These are phyloP conservation scores for Peterozyma toletana DNA, from an alignment of 805 yeast species.

Conservation along the genomic window DNA sequence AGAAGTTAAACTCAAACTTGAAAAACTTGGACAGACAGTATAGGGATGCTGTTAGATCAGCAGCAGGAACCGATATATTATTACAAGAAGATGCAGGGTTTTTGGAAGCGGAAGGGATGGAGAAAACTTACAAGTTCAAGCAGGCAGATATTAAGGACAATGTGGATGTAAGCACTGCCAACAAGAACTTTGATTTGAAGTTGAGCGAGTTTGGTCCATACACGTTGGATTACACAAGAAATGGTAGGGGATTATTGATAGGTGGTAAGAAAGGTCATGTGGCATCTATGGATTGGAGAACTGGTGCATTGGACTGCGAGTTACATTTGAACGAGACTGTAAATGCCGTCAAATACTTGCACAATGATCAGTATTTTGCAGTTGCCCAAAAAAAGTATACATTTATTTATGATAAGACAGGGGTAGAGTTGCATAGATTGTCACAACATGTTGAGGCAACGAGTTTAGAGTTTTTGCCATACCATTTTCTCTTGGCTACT, in stretches of 20 bases:
- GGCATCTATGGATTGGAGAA: conserved; percentile 94
- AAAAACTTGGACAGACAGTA: conserved; percentile 65
- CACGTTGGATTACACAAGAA: conserved; percentile 69
- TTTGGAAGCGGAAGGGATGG: conserved; percentile 94
- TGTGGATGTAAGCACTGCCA: conserved; percentile 72
- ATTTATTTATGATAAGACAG: conserved; percentile 85
- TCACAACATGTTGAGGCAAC: conserved; percentile 87
- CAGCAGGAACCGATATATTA: conserved; percentile 80
- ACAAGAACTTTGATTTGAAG: conserved; percentile 67
- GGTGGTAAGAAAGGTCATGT: conserved; percentile 94
- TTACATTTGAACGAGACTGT: conserved; percentile 83
- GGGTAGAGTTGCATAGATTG: conserved; percentile 86
- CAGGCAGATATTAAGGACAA: conserved; percentile 72
- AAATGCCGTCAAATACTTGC: conserved; percentile 82
- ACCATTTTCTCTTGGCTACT: conserved; percentile 80
- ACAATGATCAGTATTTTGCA: conserved; percentile 90
- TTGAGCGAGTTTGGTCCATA: conserved; percentile 85
- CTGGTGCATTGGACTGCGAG: conserved; percentile 77
- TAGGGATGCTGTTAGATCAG: conserved; percentile 71
- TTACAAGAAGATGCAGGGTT: conserved; percentile 81
- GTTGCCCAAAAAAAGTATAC: conserved; percentile 95
- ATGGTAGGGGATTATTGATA: conserved; percentile 77
- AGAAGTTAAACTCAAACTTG: conserved; percentile 56
- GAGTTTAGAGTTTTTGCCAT: conserved; percentile 80
- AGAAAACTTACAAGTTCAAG: conserved; percentile 76